These are phyloP conservation scores for Solanum chacoense DNA, from an alignment of 305 asterid genomes.

Conservation along the genomic window DNA sequence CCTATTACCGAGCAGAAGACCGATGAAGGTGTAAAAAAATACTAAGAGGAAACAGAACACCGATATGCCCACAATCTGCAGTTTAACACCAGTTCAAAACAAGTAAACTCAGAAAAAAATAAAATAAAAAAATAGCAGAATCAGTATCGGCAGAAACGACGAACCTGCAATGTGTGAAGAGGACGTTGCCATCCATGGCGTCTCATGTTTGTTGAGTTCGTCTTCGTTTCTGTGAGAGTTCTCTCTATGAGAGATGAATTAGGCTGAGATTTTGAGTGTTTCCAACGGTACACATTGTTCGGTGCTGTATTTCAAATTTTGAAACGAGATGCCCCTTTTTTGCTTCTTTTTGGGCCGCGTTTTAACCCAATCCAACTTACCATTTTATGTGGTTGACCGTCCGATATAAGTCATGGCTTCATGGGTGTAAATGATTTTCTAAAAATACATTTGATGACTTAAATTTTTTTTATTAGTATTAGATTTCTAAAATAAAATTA, in stretches of 20 bases:
- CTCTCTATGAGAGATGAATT: not conserved
- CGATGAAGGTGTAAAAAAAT: slow-evolving; percentile 69
- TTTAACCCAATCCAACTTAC: not conserved
- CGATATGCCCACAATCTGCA: slow-evolving; percentile 77
- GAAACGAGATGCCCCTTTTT: not conserved
- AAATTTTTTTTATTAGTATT: too few relatives aligned
- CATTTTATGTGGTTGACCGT: not conserved
- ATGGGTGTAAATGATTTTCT: not conserved
- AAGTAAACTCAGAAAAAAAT: not conserved
- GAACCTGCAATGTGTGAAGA: slow-evolving; percentile 81
- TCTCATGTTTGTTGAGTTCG: slow-evolving; percentile 17
- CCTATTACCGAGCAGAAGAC: slow-evolving; percentile 64
- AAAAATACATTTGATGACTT: not conserved
- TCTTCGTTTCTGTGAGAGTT: not conserved
- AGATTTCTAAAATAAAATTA: too few relatives aligned
- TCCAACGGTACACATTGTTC: not conserved
- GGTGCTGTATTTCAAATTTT: not conserved
- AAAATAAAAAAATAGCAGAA: not conserved
- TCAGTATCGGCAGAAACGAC: not conserved
- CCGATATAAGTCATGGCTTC: not conserved
- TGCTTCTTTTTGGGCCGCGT: not conserved
- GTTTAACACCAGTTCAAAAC: not conserved
- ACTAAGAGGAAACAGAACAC: slow-evolving; percentile 61
- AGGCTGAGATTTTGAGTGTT: not conserved
- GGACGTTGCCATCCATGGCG: slow-evolving; percentile 99